Evolutionary conservation across 2,329 filamentous ascomycete genomes (phyloP), one percentile per base, ranked within the genome.

Genomic region (Blumeria graminis): DNA sequence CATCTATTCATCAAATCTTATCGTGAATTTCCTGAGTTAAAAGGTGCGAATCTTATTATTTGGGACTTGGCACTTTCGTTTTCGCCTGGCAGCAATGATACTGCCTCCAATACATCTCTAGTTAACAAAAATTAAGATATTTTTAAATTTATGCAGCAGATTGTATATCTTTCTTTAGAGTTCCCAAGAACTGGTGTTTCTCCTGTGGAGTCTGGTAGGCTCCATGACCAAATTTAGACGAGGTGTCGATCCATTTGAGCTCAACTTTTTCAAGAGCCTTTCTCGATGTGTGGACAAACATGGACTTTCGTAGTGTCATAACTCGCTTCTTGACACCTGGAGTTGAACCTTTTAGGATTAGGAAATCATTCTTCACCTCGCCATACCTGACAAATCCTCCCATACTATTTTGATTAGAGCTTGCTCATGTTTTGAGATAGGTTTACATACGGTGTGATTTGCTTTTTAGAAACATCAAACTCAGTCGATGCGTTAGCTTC

Each of bases 231-330:
- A 98, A 98, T 81, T 98, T 94, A 77, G 89, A 95, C 61, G 89
- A 95, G 68, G 92, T 98, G 70, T 98, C 92, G 84, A 98, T 98
- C 92, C 92, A 98, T 78, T 98, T 98, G 78, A 98, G 86, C 70
- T 90, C 86, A 72, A 96, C 86, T 86, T 98, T 96, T 84, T 98
- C 92, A 70, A 94, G 80, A 57, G 92, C 86, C 73, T 84, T 88
- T 71, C 92, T 81, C 70, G 85, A 94, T 67, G 89, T 96, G 81
- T 98, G 92, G 61, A 77, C 79, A 81, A 92, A 96, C 81, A 98
- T 92, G 65, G 90, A 93, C 81, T 96, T 98, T 74, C 92, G 86
- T 68, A 98, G 85, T 66, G 92, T 98, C 78, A 96, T 86, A 71
- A 98, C 82, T 71, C 92, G 83, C 89, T 98, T 98, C 89, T 96